A percentile compares a stretch with the other conserved stretches of the same genome.
Evolutionary conservation across 208 protist genomes (phyloP).

Genomic region (Trichomonas tenax): DNA sequence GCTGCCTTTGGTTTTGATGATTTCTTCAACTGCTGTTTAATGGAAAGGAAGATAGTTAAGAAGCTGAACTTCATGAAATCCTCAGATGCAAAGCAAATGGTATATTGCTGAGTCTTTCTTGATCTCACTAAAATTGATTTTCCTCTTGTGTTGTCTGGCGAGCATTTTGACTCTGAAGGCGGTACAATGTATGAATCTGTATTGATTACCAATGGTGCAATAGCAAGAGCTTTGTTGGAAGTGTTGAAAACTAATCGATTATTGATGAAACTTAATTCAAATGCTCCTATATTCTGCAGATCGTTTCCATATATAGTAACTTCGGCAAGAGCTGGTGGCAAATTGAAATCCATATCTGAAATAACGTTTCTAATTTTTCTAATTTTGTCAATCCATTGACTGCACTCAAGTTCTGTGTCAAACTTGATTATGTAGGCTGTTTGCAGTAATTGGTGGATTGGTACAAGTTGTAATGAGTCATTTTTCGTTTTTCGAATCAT

Average conservation of each 20-base stretch:
- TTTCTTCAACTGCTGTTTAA: neutral
- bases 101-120: neutral
- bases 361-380: neutral
- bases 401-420: neutral
- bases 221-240: neutral
- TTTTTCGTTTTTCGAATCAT: neutral
- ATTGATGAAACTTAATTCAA: neutral
- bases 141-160: neutral
- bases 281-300: neutral
- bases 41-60: neutral
- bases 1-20: neutral
- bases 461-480: neutral
- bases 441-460: neutral
- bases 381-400: neutral
- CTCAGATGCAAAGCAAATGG: neutral
- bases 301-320: neutral
- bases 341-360: neutral
- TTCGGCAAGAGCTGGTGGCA: neutral
- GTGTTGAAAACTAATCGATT: neutral
- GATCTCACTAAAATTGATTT: neutral
- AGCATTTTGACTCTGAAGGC: neutral
- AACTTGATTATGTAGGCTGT: neutral
- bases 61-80: neutral
- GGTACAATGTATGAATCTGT: neutral
- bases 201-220: neutral